These are phyloP conservation scores for Arabidopsis thaliana DNA, from an alignment of 345 rosid species.

Conservation along the genomic window TAIR10.1 NC_003075.7:9657001-9657500, in stretches of 20 bases:
- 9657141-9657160: conserved; percentile 39
- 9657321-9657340: background rate
- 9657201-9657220: conserved; percentile 72
- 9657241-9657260: conserved; percentile 77
- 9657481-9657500: conserved; percentile 43
- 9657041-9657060: conserved; percentile 6
- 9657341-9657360: background rate
- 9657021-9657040: conserved; percentile 41
- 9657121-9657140: conserved; percentile 25
- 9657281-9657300: conserved; percentile 70
- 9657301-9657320: conserved; percentile 14
- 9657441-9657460: conserved; percentile 86
- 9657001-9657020: conserved; percentile 36
- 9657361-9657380: conserved; percentile 82
- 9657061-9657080: conserved; percentile 1
- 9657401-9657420: conserved; percentile 73
- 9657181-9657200: conserved; percentile 31
- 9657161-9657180: conserved; percentile 41
- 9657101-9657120: conserved; percentile 7
- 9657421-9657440: conserved; percentile 74
- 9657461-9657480: conserved; percentile 84
- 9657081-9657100: conserved; percentile 17
- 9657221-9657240: conserved; percentile 83
- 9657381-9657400: conserved; percentile 58
- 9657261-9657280: conserved; percentile 79